phyloP scores from a whole-genome alignment of 2,329 filamentous ascomycete genomes.

The Pseudopithomyces chartarum region DNA sequence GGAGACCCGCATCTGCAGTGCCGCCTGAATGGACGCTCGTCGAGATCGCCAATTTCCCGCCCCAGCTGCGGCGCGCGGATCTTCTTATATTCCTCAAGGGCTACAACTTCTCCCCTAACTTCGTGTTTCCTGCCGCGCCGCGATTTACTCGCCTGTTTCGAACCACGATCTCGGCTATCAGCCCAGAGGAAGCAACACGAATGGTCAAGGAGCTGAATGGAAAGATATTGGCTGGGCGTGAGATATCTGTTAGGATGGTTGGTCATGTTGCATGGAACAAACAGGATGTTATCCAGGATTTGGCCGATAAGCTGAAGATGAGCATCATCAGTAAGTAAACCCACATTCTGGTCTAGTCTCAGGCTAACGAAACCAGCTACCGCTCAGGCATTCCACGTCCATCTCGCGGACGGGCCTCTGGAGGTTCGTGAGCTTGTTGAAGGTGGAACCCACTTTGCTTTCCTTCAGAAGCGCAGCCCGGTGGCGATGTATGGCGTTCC shows the following conservation, averaged over 20 bases:
- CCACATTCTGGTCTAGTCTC: neutral
- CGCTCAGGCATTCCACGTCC: constrained; percentile 9
- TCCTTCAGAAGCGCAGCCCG: constrained; percentile 15
- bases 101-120: constrained; percentile 14
- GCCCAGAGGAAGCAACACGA: constrained; percentile 11
- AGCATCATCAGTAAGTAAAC: constrained; percentile 14
- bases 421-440: constrained; percentile 16
- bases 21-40: constrained; percentile 8
- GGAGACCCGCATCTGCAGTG: neutral
- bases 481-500: constrained; percentile 6
- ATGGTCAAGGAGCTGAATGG: constrained; percentile 14
- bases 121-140: constrained; percentile 6
- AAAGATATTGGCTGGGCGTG: constrained; percentile 3
- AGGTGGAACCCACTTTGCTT: constrained; percentile 8
- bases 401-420: constrained; percentile 9
- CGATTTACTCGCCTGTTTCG: constrained; percentile 17
- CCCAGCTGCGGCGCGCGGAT: constrained; percentile 9
- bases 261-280: constrained; percentile 5
- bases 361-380: constrained; percentile 5
- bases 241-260: constrained; percentile 7
- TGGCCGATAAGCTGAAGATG: constrained; percentile 20
- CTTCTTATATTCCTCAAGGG: constrained; percentile 8
- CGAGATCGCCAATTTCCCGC: constrained; percentile 19
- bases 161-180: constrained; percentile 6
- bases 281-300: constrained; percentile 9